phyloP scores from a whole-genome alignment of 2,329 filamentous ascomycete species.

The Epichloe scottii region DNA sequence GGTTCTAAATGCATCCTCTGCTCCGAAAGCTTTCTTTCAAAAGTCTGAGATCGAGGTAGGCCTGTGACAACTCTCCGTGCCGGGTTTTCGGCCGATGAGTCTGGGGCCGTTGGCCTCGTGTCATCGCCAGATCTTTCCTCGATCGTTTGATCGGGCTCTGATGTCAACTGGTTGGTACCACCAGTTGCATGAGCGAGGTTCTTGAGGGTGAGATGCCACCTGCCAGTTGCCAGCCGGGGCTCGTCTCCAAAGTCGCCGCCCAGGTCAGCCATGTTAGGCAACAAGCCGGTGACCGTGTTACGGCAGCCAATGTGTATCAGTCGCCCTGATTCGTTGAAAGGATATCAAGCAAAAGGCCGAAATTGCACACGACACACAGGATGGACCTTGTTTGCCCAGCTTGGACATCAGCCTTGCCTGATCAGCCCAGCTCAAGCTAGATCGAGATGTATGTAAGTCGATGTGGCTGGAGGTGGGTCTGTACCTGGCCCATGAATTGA shows the following conservation, averaged over 20 bases:
- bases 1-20: constrained; percentile 60
- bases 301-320: not conserved
- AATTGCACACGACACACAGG: not conserved
- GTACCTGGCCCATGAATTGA: not conserved
- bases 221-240: constrained; percentile 15
- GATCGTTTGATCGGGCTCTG: constrained; percentile 1
- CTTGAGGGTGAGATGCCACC: constrained; percentile 17
- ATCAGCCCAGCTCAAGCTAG: not conserved
- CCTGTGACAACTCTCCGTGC: constrained; percentile 59
- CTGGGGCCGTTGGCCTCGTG: not conserved
- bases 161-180: constrained; percentile 6
- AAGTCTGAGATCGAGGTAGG: constrained; percentile 64
- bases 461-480: constrained; percentile 6
- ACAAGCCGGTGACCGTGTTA: not conserved
- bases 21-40: constrained; percentile 75
- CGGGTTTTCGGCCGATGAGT: not conserved
- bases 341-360: not conserved
- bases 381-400: not conserved
- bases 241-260: constrained; percentile 16
- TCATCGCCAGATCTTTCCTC: not conserved
- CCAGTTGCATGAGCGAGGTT: constrained; percentile 14
- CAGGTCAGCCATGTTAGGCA: constrained; percentile 20
- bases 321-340: not conserved
- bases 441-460: not conserved
- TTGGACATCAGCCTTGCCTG: not conserved